Evolutionary conservation across 108 stramenopile species (phyloP), one percentile per base, ranked within the genome.

Genomic region (Skeletonema menzelii): DNA sequence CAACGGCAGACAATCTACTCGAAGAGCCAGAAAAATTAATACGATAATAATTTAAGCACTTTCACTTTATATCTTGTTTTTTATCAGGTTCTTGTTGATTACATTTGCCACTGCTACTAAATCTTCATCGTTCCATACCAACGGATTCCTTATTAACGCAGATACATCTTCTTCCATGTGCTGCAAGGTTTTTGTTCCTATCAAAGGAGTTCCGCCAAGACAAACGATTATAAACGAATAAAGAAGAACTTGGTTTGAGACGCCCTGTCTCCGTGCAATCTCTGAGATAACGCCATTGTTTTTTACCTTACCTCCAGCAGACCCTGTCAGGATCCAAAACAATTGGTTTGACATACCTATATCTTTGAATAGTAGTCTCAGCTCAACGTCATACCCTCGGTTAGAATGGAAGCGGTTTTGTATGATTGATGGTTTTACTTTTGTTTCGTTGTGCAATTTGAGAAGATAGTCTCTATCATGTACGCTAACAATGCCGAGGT

Each of bases 361-460:
- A 11, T 67, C 65, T 22, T 59, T 74, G 58, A 74, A 74, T 24
- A 56, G 20, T 32, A 65, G 49, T 20, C 73, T 28, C 11, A 74
- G 65, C 13, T 47, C 47, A 69, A 79, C 37, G 38, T 80, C 78
- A 37, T 76, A 83, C 7, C 65, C 15, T 11, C 82, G 66, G 30
- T 83, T 83, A 11, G 73, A 55, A 63, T 83, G 82, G 37, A 83
- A 83, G 1, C 82, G 42, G 53, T 83, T 83, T 62, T 83, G 82
- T 8, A 83, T 68, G 5, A 83, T 75, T 22, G 60, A 42, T 19
- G 82, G 82, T 58, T 69, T 79, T 30, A 83, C 75, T 47, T 60
- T 57, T 28, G 79, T 70, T 27, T 79, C 57, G 8, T 24, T 32
- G 34, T 64, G 34, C 17, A 79, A 46, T 12, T 55, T 74, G 32